These are phyloP conservation scores for Amanita rubescens DNA, from an alignment of 768 basidiomycete genomes.

Conservation along the genomic window DNA sequence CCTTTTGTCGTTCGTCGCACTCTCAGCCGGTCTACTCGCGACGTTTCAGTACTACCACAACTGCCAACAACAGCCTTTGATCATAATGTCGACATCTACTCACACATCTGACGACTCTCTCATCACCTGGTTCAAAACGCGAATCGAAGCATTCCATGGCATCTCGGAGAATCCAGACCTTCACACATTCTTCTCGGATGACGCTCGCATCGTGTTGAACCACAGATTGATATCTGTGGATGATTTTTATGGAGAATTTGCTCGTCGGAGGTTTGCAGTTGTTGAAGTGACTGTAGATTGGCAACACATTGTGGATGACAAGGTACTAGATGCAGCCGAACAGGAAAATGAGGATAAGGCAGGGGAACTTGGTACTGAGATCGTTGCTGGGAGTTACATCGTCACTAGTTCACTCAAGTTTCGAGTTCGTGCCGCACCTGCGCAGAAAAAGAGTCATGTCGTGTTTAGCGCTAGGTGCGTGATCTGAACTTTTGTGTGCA, in stretches of 20 bases:
- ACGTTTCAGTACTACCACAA: background rate
- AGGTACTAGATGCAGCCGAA: background rate
- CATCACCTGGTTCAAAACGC: background rate
- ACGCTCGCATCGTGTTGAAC: constrained; percentile 1
- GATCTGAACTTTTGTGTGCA: too few species aligned
- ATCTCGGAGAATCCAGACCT: background rate
- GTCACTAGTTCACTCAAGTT: constrained; percentile 18
- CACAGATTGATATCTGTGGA: background rate
- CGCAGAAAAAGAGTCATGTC: constrained; percentile 15
- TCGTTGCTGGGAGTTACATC: constrained; percentile 18
- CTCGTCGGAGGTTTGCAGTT: background rate
- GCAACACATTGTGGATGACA: background rate
- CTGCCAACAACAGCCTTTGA: too few species aligned
- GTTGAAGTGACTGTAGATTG: background rate
- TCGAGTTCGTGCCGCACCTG: constrained; percentile 18
- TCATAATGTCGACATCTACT: background rate
- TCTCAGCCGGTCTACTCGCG: background rate
- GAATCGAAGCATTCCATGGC: background rate
- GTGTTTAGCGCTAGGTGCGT: constrained; percentile 18
- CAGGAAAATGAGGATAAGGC: background rate
- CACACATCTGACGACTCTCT: background rate
- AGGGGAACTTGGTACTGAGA: background rate
- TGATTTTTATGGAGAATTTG: background rate
- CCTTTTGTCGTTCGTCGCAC: background rate
- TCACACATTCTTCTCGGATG: background rate